Evolutionary conservation across 768 basidiomycete species (phyloP), one percentile per base, ranked within the genome.

Genomic region (Psilocybe cyanescens): DNA sequence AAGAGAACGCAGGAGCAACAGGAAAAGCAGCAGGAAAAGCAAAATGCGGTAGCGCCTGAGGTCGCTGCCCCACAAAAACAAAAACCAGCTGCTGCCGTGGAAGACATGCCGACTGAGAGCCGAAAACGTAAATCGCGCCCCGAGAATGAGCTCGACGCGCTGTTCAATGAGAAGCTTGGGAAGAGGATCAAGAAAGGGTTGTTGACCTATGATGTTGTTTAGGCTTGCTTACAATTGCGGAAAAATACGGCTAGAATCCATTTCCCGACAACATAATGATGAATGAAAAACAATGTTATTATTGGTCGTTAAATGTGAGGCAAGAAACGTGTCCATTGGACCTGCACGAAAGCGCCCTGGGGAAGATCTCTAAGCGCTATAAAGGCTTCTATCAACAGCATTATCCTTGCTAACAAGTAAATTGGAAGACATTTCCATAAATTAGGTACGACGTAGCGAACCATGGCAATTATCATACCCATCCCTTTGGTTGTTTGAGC

Each of bases 131-230:
- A 81, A 67, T 70, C 54, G 29, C 68, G 71, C 28, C 63, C 74
- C 6, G 82, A 78, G 49, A 87, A 94, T 66, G 92, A 91, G 70
- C 94, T 95, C 55, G 93, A 94, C 59, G 82, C 76, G 3, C 75
- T 94, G 9, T 95, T 95, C 70, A 80, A 84, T 44, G 69, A 77
- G 47, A 77, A 76, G 19, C 68, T 89, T 17, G 87, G 87, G 17
- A 86, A 81, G 67, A 87, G 83, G 72, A 71, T 79, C 19, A 90
- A 85, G 75, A 86, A 82, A 67, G 81, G 77, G 24, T 83, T 81
- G 3, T 69, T 90, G 29, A 28, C 60, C 3, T 54, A 61, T n/a
- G 24, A 24, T 24, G 24, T 24, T 50, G n/a, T n/a, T n/a, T 24
- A 2, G 24, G 24, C 24, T 24, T 24, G 24, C 24, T 24, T 24